A percentile compares a stretch with the other conserved stretches of the same genome.
Evolutionary conservation across 345 rosid species (phyloP).

Genomic region (Salix suchowensis): DNA sequence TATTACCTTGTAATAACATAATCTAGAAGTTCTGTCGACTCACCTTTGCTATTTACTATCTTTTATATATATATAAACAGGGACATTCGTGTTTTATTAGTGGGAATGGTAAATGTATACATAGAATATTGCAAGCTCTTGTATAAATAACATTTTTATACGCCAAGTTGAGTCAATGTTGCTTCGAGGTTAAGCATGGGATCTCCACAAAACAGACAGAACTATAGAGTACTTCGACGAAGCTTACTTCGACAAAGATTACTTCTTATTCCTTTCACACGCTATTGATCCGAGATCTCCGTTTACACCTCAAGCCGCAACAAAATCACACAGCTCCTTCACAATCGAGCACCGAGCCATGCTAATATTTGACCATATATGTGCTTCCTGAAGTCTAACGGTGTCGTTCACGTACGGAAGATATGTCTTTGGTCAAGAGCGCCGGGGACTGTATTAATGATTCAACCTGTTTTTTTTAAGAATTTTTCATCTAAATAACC

Average conservation of each 20-base stretch:
- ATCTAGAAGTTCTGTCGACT: no score
- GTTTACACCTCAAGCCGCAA: background rate
- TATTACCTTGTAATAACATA: no score
- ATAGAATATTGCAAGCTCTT: no score
- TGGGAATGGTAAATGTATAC: background rate
- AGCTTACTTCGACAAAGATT: background rate
- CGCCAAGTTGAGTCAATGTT: background rate
- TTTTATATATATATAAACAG: no score
- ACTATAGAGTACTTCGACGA: background rate
- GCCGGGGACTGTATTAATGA: no score
- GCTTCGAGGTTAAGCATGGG: slow-evolving; percentile 4
- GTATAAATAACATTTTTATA: no score
- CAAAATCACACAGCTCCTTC: background rate
- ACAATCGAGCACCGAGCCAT: background rate
- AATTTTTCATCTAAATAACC: no score
- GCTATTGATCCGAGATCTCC: background rate
- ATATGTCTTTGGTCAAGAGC: slow-evolving; percentile 9
- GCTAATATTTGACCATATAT: background rate
- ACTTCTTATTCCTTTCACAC: background rate
- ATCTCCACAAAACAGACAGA: background rate
- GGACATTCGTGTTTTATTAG: background rate
- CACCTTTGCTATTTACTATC: no score
- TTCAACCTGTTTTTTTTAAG: no score
- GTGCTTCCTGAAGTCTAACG: background rate
- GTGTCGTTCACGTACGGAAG: background rate